Evolutionary conservation across 345 rosid species (phyloP).

Genomic region (Erucastrum elatum): DNA sequence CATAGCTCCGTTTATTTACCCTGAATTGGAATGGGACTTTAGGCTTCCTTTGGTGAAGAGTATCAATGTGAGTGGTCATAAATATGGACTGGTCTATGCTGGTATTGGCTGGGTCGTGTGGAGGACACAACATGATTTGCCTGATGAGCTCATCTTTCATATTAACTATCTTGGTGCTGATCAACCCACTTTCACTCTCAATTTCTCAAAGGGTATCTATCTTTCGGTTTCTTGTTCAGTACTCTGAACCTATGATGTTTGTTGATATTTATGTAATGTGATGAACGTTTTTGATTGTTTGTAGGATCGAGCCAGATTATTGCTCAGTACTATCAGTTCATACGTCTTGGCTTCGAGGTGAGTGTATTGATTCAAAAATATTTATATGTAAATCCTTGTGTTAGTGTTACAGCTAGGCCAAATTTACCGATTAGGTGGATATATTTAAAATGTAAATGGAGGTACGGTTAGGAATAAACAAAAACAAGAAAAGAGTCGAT

Average conservation of each 20-base stretch:
- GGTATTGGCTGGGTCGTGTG: background rate
- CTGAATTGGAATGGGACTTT: background rate
- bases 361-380: constrained; percentile 12
- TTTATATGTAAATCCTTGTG: background rate
- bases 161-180: constrained; percentile 47
- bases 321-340: constrained; percentile 37
- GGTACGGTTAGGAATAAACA: background rate
- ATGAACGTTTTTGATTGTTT: background rate
- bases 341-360: constrained; percentile 80
- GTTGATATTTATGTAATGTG: background rate
- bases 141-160: background rate
- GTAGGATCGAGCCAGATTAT: constrained; percentile 11
- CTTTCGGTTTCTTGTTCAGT: background rate
- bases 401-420: background rate
- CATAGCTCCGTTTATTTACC: background rate
- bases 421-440: background rate
- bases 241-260: background rate
- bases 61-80: background rate
- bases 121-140: background rate
- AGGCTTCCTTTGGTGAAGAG: background rate
- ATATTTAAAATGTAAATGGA: background rate
- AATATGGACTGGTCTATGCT: background rate
- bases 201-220: constrained; percentile 77
- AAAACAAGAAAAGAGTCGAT: background rate
- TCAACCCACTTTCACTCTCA: constrained; percentile 94